Percentiles rank a stretch among this genome's conserved stretches.
These are phyloP conservation scores for Sechiopsis laciniata DNA, from an alignment of 306 rosid species.

Conservation along the genomic window DNA sequence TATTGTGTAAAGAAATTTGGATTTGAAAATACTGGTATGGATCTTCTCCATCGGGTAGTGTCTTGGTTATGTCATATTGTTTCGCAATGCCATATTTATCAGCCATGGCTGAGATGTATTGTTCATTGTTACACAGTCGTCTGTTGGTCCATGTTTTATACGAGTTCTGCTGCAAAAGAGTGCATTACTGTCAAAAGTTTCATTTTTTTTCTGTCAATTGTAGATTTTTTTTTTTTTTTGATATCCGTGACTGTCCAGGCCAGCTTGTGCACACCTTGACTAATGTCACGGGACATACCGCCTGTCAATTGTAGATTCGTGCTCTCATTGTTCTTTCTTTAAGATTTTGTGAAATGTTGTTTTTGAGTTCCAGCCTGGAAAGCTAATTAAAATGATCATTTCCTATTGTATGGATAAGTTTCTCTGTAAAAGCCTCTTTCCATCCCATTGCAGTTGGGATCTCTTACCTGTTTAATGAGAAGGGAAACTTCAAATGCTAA, in stretches of 20 bases:
- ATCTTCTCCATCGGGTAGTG: constrained; percentile 8
- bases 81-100: constrained; percentile 17
- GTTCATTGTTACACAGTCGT: constrained; percentile 17
- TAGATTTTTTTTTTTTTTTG: no score
- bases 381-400: background rate
- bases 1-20: constrained; percentile 23
- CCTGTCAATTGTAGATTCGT: no score
- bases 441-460: background rate
- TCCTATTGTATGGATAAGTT: background rate
- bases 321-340: background rate
- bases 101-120: constrained; percentile 12
- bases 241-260: no score
- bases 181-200: background rate
- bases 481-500: background rate
- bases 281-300: no score
- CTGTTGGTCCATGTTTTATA: constrained; percentile 17
- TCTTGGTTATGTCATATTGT: constrained; percentile 12
- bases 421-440: background rate
- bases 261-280: no score
- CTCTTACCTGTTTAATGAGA: background rate
- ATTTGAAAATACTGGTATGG: constrained; percentile 11
- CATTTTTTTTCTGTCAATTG: constrained; percentile 2
- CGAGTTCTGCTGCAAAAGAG: constrained; percentile 12
- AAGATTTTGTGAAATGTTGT: background rate
- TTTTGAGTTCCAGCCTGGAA: background rate